These are phyloP conservation scores for Mycena metata DNA, from an alignment of 768 basidiomycete genomes.

Conservation along the genomic window DNA sequence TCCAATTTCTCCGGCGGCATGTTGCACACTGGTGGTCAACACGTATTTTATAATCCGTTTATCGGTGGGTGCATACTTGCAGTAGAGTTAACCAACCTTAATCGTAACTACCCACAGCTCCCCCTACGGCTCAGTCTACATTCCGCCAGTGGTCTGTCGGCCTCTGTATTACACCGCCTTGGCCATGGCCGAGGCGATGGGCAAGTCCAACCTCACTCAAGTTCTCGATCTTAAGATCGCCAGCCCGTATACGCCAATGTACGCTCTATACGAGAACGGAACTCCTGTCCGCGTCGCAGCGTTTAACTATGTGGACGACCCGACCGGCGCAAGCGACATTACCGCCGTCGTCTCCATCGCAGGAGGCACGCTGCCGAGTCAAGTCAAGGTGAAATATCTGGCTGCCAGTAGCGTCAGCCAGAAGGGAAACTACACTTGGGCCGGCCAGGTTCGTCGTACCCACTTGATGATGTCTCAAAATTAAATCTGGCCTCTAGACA, in stretches of 20 bases:
- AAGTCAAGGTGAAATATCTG: conserved; percentile 67
- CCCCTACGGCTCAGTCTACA: conserved; percentile 59
- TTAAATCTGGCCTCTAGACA: conserved; percentile 53
- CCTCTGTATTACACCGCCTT: conserved; percentile 65
- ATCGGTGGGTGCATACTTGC: too few relatives aligned
- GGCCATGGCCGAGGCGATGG: conserved; percentile 61
- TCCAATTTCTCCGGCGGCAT: conserved; percentile 42
- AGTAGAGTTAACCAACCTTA: too few relatives aligned
- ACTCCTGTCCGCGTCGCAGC: conserved; percentile 55
- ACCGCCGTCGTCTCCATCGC: conserved; percentile 63
- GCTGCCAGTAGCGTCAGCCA: conserved; percentile 66
- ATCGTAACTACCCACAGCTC: conserved; percentile 51
- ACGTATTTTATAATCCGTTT: conserved; percentile 61
- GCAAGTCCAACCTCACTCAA: conserved; percentile 49
- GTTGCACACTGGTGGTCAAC: conserved; percentile 63
- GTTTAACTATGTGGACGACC: conserved; percentile 64
- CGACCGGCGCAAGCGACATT: conserved; percentile 52
- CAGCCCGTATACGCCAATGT: conserved; percentile 58
- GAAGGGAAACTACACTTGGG: conserved; percentile 81
- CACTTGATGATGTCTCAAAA: too few relatives aligned
- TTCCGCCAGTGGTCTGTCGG: conserved; percentile 66
- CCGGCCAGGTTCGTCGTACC: conserved; percentile 67
- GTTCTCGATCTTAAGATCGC: conserved; percentile 56
- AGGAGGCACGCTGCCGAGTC: conserved; percentile 54
- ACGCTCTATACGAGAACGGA: conserved; percentile 48